Base-by-base conservation (phyloP, 2,329 filamentous ascomycete species). In the Talaromyces pinophilus region DNA sequence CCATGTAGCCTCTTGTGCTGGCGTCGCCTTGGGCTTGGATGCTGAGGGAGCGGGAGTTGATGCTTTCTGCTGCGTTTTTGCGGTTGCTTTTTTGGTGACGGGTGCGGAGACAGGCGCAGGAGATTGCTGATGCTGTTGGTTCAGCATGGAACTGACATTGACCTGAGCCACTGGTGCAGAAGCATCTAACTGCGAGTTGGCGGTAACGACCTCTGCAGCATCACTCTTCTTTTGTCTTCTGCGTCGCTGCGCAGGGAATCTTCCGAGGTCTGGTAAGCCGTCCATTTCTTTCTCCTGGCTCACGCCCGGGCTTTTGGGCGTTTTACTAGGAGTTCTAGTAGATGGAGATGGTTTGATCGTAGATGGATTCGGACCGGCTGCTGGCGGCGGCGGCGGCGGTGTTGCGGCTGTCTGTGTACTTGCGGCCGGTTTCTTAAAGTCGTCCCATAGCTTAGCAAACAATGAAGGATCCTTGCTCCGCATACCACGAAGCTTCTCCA, bases 401-500 rank as follows among this genome's bases (percentile, higher is more conserved):
- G 33, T n/a, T 30, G 63, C 15, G 52, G 33, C 33, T 10, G 44
- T 3, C 25, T 64, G 65, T 25, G 48, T 28, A 30, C 4, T 59
- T 40, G 62, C n/a, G 30, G 55, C 46, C n/a, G 57, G 33, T 48
- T 68, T 65, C 6, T 66, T 66, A 6, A 68, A 46, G 60, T 68
- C 67, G 28, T 68, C 60, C 67, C 67, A 68, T 59, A 87, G 80
- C 69, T 80, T 81, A 22, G 84, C 82, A 57, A 88, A 82, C 64
- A 86, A 78, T 15, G 77, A 75, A 8, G 86, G 86, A 69, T 87
- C 84, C 70, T 83, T 82, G 42, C 75, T 75, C 66, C 86, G 86
- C 67, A 86, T 82, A 66, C 86, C 82, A 42, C 84, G 78, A 83
- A 87, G 86, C 69, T 84, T 86, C 46, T 83, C 80, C 75, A 87